Conservation (phyloP, 2,329 filamentous ascomycete genomes). For the Blastomyces silverae region DNA sequence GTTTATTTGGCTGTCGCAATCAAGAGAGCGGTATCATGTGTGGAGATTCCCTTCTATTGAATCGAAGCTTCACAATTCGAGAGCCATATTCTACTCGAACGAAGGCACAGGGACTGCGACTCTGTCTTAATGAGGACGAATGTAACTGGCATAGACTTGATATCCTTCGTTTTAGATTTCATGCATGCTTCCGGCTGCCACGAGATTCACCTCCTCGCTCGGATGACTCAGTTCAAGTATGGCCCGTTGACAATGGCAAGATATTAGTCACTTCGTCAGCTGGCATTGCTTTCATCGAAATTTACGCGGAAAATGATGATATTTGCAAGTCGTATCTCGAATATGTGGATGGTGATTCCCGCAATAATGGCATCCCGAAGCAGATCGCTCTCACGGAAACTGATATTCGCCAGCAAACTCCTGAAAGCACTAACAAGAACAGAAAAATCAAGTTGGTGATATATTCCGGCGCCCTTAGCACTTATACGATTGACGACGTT, state of each 20-base stretch:
- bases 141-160: conserved; percentile 89
- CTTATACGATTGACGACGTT: conserved; percentile 71
- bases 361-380: conserved; percentile 54
- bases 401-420: conserved; percentile 63
- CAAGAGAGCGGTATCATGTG: conserved; percentile 90
- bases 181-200: conserved; percentile 81
- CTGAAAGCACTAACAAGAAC: conserved; percentile 64
- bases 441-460: conserved; percentile 62
- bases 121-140: conserved; percentile 71
- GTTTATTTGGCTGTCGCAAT: conserved; percentile 82
- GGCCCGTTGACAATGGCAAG: conserved; percentile 70
- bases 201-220: conserved; percentile 58
- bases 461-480: conserved; percentile 68
- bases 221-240: conserved; percentile 77
- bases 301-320: conserved; percentile 72
- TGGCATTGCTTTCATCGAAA: conserved; percentile 78
- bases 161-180: conserved; percentile 76
- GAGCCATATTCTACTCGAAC: conserved; percentile 85
- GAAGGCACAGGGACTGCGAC: conserved; percentile 66
- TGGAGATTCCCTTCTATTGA: conserved; percentile 75
- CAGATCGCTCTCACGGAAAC: conserved; percentile 69
- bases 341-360: conserved; percentile 57
- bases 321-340: conserved; percentile 77
- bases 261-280: conserved; percentile 71
- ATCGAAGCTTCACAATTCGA: conserved; percentile 71